Base-by-base conservation (phyloP, 257 asterid genomes). In the Scutellaria baicalensis region DNA sequence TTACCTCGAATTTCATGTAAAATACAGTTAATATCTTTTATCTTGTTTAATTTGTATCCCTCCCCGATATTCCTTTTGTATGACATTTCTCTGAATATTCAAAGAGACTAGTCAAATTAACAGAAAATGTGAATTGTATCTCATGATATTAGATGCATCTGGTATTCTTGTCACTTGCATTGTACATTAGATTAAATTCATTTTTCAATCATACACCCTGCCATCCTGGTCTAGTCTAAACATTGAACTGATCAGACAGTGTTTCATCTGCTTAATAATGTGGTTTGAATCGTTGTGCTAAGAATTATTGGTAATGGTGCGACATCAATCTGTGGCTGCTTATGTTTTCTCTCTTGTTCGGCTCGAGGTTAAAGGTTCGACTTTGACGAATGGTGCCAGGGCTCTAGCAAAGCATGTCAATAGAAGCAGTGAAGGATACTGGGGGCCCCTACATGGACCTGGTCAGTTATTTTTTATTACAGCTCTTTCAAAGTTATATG, bases 371-470 rank as follows among this genome's bases (percentile, higher is more conserved):
- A 82, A 83, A 85, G 87, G 95, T 66, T 82, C 92, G 11, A 71
- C 63, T 58, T 72, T 92, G 90, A 84, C 90, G 67, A 80, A 45
- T 67, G 96, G 98, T 75, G 91, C 97, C n/a, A 86, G 97, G 85
- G 97, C 95, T 49, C 82, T 92, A 62, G 86, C 97, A 23, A 92
- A 92, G 68, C 96, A 90, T 72, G 88, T 68, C 35, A 61, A 76
- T 56, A 79, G 98, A 80, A 86, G 97, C 86, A 86, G 85, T 58
- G 75, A 76, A 70, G 79, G 82, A 67, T 85, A 80, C 65, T 92
- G 98, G 98, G 97, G 95, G 40, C 68, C 77, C 64, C 72, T 85
- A 27, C 64, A 27, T 59, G 97, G 97, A 82, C 85, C 74, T 60
- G 98, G 98, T 92, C 57, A 73, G 95, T 87, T 69, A 59, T 60